These are phyloP conservation scores for Ceriops tagal DNA, from an alignment of 345 rosid genomes.

Conservation along the genomic window DNA sequence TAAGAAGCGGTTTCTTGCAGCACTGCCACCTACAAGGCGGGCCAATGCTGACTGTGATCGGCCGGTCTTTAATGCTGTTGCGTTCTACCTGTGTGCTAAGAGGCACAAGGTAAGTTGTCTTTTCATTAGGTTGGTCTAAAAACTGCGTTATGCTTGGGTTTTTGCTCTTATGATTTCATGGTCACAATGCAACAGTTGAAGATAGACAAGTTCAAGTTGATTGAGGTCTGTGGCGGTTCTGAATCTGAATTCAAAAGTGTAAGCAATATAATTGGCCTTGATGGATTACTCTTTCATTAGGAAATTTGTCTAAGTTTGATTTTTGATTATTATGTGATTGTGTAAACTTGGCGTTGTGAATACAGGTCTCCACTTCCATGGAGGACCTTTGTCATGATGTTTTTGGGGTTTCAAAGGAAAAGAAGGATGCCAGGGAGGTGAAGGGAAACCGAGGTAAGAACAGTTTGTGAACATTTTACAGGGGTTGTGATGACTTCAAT, in stretches of 20 bases:
- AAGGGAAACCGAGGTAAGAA: slow-evolving; percentile 48
- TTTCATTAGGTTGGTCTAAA: not conserved
- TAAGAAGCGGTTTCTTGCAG: slow-evolving; percentile 72
- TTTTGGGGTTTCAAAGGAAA: slow-evolving; percentile 42
- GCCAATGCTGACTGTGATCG: slow-evolving; percentile 69
- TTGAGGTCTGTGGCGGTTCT: slow-evolving; percentile 87
- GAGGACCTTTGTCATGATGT: slow-evolving; percentile 63
- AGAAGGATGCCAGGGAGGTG: slow-evolving; percentile 52
- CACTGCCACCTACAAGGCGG: slow-evolving; percentile 66
- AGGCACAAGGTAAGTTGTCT: slow-evolving; percentile 51
- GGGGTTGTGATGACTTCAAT: not conserved
- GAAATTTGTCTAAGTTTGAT: not conserved
- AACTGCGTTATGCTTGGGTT: not conserved
- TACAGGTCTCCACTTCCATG: slow-evolving; percentile 63
- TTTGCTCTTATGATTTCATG: not conserved
- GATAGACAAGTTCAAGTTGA: slow-evolving; percentile 73
- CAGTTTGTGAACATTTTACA: not conserved
- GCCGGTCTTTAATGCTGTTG: slow-evolving; percentile 84
- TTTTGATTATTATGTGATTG: not conserved
- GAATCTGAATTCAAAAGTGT: slow-evolving; percentile 80
- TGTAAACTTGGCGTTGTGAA: not conserved
- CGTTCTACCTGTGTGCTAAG: slow-evolving; percentile 83
- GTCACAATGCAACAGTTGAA: slow-evolving; percentile 54
- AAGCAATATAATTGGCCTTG: slow-evolving; percentile 29
- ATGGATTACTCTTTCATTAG: not conserved